Evolutionary conservation across 2,329 filamentous ascomycete genomes (phyloP), one percentile per base, ranked within the genome.

Genomic region (Neofusicoccum kwambonambiense): DNA sequence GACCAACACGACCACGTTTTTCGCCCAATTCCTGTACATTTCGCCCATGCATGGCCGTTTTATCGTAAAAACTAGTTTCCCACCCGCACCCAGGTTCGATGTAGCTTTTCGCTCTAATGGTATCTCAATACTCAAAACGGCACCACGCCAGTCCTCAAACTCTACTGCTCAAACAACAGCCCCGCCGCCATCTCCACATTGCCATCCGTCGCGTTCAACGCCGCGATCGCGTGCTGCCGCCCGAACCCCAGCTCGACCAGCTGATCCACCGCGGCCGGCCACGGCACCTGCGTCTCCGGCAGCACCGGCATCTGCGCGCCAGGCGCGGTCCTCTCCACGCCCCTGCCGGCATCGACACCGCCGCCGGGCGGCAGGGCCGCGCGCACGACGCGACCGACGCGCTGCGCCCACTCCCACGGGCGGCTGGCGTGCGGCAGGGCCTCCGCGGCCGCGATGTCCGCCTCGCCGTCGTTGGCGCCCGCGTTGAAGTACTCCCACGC

Each of bases 401-500:
- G 83, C 52, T 82, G 83, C 0, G 90, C 91, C 93, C 93, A 97
- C 69, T 90, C 83, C 89, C 90, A 94, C 0, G 91, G 90, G 52
- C 45, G 31, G 13, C 82, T 79, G 12, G 81, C 80, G 2, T 73
- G 74, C 27, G 86, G 52, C 41, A 41, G n/a, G 9, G 88, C 0
- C 88, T 89, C 0, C 90, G 65, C 41, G n/a, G 88, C 1, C 88
- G 89, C 0, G 90, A 65, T 88, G 0, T 71, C 74, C 39, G 71
- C 74, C 41, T 74, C 73, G 4, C 69, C 72, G 22, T 68, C 62
- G 34, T 69, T 68, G 27, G 73, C 71, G 15, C 75, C 76, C 11
- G 89, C 87, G 79, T 96, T 96, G 79, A 94, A 97, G 75, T 95
- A 97, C 79, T 97, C 93, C 93, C 93, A 97, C 2, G 92, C 92